A percentile compares a stretch with the other conserved stretches of the same genome.
Conservation (phyloP, 2,329 filamentous ascomycete species). For the Teratosphaeria destructans region DNA sequence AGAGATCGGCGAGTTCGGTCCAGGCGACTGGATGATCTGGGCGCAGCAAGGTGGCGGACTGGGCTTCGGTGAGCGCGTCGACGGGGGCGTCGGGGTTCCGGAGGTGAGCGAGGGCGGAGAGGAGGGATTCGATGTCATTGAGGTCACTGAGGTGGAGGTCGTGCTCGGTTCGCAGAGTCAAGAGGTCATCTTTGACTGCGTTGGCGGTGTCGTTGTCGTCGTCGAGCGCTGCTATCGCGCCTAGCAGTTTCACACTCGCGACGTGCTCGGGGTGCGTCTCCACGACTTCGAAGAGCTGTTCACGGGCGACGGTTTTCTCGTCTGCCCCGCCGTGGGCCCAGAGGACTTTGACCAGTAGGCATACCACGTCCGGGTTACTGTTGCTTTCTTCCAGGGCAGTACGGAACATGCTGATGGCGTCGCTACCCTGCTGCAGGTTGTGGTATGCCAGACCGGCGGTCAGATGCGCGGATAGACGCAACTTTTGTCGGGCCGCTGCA, state of each 20-base stretch:
- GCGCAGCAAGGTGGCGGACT: slow-evolving; percentile 68
- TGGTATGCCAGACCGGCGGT: slow-evolving; percentile 78
- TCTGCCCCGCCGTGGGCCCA: slow-evolving; percentile 77
- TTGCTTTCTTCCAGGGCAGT: slow-evolving; percentile 66
- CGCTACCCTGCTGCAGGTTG: slow-evolving; percentile 53
- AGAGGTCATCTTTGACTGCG: slow-evolving; percentile 69
- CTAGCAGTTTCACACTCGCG: slow-evolving; percentile 68
- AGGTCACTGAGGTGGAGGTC: slow-evolving; percentile 54
- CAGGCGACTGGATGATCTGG: slow-evolving; percentile 73
- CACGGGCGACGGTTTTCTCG: slow-evolving; percentile 64
- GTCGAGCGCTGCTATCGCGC: slow-evolving; percentile 73
- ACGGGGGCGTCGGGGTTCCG: slow-evolving; percentile 28
- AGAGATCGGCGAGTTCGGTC: slow-evolving; percentile 58
- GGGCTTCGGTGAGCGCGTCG: slow-evolving; percentile 51
- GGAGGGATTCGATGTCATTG: slow-evolving; percentile 59
- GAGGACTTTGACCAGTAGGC: slow-evolving; percentile 77
- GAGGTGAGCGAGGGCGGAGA: slow-evolving; percentile 61
- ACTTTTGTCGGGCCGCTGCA: slow-evolving; percentile 53
- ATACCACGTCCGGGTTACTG: slow-evolving; percentile 71
- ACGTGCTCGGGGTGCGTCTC: slow-evolving; percentile 66
- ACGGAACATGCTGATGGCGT: slow-evolving; percentile 70
- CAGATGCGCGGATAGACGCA: slow-evolving; percentile 73
- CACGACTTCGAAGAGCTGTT: slow-evolving; percentile 70
- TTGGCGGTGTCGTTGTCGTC: slow-evolving; percentile 68
- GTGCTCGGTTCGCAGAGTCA: slow-evolving; percentile 58